These are phyloP conservation scores for Pleurotus tuoliensis DNA, from an alignment of 768 basidiomycete genomes.

Conservation along the genomic window DNA sequence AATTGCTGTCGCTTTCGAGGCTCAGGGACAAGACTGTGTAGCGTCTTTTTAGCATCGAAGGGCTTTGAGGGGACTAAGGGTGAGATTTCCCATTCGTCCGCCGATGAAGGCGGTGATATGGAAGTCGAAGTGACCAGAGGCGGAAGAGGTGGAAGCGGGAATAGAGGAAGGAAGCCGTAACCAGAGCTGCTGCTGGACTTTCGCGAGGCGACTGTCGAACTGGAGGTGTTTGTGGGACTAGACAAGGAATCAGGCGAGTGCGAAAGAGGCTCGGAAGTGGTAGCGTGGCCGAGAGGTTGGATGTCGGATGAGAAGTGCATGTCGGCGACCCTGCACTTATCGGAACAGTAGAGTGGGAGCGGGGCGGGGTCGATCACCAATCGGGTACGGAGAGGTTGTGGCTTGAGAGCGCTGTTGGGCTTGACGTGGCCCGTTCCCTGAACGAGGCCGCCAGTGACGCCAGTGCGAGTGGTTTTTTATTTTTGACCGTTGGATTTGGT, in stretches of 20 bases:
- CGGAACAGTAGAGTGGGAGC: conserved; percentile 53
- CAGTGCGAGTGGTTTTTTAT: conserved; percentile 15
- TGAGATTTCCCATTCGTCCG: conserved; percentile 11
- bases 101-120: conserved; percentile 27
- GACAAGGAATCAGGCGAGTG: conserved; percentile 26
- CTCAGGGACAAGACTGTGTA: conserved; percentile 40
- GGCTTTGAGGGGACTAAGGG: conserved; percentile 9
- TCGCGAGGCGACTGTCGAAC: conserved; percentile 32
- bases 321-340: conserved; percentile 66
- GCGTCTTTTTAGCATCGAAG: conserved; percentile 48
- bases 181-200: conserved; percentile 11
- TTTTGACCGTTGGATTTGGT: conserved; percentile 23
- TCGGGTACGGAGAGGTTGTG: conserved; percentile 42
- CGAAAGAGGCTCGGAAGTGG: conserved; percentile 23
- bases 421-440: conserved; percentile 67
- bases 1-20: conserved; percentile 35
- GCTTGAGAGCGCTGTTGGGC: conserved; percentile 53
- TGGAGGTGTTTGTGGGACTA: conserved; percentile 35
- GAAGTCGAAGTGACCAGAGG: conserved; percentile 14
- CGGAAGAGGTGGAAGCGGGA: conserved; percentile 26
- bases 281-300: conserved; percentile 33
- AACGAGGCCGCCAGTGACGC: conserved; percentile 46
- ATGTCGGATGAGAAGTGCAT: conserved; percentile 36
- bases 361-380: conserved; percentile 66
- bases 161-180: too few relatives aligned